Conservation (phyloP, 257 asterid genomes). For the Phtheirospermum japonicum region DNA sequence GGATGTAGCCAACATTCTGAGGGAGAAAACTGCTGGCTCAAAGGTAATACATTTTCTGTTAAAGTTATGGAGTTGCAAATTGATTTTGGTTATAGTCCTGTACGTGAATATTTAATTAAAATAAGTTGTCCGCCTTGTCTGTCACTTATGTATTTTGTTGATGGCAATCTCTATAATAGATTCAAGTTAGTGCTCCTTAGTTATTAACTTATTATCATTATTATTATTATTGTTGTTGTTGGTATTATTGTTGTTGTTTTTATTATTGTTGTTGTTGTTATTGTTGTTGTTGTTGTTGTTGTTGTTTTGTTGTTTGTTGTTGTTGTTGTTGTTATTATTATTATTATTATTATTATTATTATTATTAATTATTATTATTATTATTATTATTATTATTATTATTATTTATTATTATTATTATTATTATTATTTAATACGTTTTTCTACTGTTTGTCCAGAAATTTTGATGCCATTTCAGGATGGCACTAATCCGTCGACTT, state of each 20-base stretch:
- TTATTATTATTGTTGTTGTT: too few species aligned
- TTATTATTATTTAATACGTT: conserved; percentile 6
- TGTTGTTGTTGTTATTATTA: too few species aligned
- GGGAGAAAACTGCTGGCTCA: conserved; percentile 54
- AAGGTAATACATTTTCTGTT: conserved; percentile 42
- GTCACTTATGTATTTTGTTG: conserved; percentile 5
- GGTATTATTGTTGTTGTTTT: too few species aligned
- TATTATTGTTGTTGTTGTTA: too few species aligned
- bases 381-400: too few species aligned
- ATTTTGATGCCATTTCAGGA: conserved; percentile 66
- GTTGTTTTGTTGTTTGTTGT: too few species aligned
- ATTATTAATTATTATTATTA: too few species aligned
- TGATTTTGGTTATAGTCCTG: neutral
- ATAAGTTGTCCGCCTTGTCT: conserved; percentile 3
- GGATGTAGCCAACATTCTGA: conserved; percentile 50
- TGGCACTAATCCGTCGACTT: conserved; percentile 68
- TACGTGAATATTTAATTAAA: neutral
- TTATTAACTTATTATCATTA: too few species aligned
- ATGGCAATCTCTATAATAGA: neutral
- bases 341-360: too few species aligned
- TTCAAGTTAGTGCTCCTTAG: neutral
- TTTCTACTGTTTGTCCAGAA: conserved; percentile 43
- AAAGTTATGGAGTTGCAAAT: neutral
- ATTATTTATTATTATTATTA: neutral
- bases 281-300: too few species aligned